A percentile compares a stretch with the other conserved stretches of the same genome.
Evolutionary conservation across 176 grass and related monocot genomes (phyloP).

Genomic region (Elaeis guineensis): DNA sequence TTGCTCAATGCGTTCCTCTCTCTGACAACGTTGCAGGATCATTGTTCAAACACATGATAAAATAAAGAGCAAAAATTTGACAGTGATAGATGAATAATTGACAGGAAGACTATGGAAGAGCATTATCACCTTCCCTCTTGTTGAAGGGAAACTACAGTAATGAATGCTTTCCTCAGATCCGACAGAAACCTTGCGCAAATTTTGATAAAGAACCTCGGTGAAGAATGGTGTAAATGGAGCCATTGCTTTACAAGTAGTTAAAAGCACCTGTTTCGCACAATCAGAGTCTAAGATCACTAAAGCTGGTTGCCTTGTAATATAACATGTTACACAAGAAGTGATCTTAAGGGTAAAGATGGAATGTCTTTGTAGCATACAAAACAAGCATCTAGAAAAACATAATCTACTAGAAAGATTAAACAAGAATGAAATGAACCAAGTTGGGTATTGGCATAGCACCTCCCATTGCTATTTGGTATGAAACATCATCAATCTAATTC

Average conservation of each 20-base stretch:
- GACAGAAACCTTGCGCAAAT: conserved; percentile 66
- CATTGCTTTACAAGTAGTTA: conserved; percentile 84
- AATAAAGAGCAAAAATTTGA: not conserved
- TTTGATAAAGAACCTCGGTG: conserved; percentile 96
- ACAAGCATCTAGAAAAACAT: too few relatives aligned
- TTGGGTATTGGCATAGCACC: too few relatives aligned
- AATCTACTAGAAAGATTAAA: too few relatives aligned
- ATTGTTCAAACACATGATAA: conserved; percentile 9
- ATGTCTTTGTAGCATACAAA: too few relatives aligned
- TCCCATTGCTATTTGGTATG: too few relatives aligned
- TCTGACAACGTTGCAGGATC: conserved; percentile 34
- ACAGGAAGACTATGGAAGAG: not conserved
- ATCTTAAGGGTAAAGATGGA: too few relatives aligned
- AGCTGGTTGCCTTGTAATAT: too few relatives aligned
- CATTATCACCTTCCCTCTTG: conserved; percentile 55
- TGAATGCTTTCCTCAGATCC: conserved; percentile 82
- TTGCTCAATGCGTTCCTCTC: conserved; percentile 93
- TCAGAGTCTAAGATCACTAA: conserved; percentile 1
- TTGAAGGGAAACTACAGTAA: conserved; percentile 86
- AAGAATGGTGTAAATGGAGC: conserved; percentile 99
- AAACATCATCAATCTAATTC: too few relatives aligned
- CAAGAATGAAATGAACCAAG: too few relatives aligned
- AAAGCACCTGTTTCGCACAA: conserved; percentile 62
- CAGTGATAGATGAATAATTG: too few relatives aligned
- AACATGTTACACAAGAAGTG: too few relatives aligned